Conservation (phyloP, 805 yeast species). For the Teunomyces tritomae region DNA sequence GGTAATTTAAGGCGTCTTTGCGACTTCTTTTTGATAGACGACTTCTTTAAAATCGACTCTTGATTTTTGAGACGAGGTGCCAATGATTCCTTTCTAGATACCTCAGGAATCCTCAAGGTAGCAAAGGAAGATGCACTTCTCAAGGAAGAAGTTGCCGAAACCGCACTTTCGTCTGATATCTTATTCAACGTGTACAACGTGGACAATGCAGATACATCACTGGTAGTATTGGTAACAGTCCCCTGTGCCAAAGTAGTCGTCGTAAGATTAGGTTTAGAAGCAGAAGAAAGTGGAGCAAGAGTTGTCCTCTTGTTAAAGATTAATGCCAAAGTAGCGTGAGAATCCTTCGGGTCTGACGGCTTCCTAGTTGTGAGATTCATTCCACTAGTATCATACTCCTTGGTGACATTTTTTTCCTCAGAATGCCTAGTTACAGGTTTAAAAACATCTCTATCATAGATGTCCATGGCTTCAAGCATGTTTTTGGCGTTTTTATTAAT, state of each 20-base stretch:
- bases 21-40: neutral
- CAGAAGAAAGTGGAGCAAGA: slow-evolving; percentile 11
- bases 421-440: slow-evolving; percentile 17
- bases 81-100: neutral
- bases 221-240: slow-evolving; percentile 29
- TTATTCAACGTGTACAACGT: slow-evolving; percentile 38
- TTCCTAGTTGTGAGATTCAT: slow-evolving; percentile 11
- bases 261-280: slow-evolving; percentile 26
- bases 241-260: slow-evolving; percentile 37
- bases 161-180: slow-evolving; percentile 17
- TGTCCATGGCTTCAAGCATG: slow-evolving; percentile 59
- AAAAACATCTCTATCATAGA: slow-evolving; percentile 64
- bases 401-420: neutral
- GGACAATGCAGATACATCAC: slow-evolving; percentile 36
- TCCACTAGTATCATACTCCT: neutral
- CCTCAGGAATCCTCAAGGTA: neutral
- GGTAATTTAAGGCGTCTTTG: neutral
- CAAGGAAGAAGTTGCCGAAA: slow-evolving; percentile 5
- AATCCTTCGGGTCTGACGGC: slow-evolving; percentile 13
- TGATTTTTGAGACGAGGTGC: neutral
- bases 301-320: slow-evolving; percentile 20
- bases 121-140: slow-evolving; percentile 5
- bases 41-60: slow-evolving; percentile 1
- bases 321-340: slow-evolving; percentile 26
- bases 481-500: slow-evolving; percentile 32